Percentiles rank a stretch among this genome's conserved stretches.
These are phyloP conservation scores for Macrotyloma uniflorum DNA, from an alignment of 306 rosid genomes.

Conservation along the genomic window DNA sequence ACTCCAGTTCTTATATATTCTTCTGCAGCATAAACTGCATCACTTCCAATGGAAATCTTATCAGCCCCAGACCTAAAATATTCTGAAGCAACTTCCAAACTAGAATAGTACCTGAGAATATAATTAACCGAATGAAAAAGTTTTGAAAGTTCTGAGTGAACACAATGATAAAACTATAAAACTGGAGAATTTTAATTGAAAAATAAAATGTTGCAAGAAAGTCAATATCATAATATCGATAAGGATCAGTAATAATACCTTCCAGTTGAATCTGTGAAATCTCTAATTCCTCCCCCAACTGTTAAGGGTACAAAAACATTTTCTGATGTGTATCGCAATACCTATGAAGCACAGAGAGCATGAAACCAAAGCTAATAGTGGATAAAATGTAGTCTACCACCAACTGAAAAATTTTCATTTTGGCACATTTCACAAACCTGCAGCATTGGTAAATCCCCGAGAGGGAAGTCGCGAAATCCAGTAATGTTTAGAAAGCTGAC, in stretches of 20 bases:
- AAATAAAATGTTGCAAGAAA: neutral
- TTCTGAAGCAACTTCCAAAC: conserved; percentile 98
- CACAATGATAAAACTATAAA: neutral
- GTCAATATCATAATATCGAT: too few relatives aligned
- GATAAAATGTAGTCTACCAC: neutral
- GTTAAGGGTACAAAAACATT: conserved; percentile 97
- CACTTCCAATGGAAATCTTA: conserved; percentile 97
- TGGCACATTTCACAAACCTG: conserved; percentile 61
- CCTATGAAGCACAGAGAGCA: conserved; percentile 54
- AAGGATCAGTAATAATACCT: conserved; percentile 59
- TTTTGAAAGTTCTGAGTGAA: neutral
- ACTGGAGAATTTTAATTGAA: neutral
- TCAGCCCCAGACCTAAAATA: conserved; percentile 99
- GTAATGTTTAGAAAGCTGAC: conserved; percentile 91
- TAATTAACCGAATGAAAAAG: conserved; percentile 6
- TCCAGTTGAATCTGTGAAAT: conserved; percentile 87
- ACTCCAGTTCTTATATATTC: conserved; percentile 88
- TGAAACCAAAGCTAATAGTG: neutral
- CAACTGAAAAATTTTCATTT: neutral
- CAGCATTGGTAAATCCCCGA: conserved; percentile 96
- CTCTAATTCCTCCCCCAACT: conserved; percentile 98
- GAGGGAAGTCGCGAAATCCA: conserved; percentile 96
- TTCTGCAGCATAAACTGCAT: conserved; percentile 97
- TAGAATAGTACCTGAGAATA: conserved; percentile 78
- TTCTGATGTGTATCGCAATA: conserved; percentile 83